Evolutionary conservation across 331 rosid genomes (phyloP), one percentile per base, ranked within the genome.

Genomic region (Saraca asoca): DNA sequence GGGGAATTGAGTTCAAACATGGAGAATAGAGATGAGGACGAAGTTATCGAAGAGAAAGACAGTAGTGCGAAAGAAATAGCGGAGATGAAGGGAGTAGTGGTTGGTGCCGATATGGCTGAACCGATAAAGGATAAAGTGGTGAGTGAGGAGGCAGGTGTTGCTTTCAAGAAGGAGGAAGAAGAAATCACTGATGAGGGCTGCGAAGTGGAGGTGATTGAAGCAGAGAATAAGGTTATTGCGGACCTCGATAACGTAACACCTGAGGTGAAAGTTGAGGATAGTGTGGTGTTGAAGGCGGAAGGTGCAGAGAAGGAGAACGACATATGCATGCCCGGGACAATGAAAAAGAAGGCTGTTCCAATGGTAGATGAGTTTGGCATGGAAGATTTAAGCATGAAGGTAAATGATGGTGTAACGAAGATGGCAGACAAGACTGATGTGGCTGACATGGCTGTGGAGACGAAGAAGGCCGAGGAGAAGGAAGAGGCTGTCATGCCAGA

Each of bases 131-230:
- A 66, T 34, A 17, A 7, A 11, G 77, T 16, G 51, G 46, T 43
- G 37, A 73, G 39, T 0, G 67, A 65, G 24, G 65, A 48, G 62
- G 20, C 42, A 5, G 5, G 14, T 31, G 35, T 34, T 55, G 18
- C 49, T 13, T 58, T 45, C 4, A 51, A 7, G 2, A 62, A 1
- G 29, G 71, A n/a, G 0, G 38, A 5, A 48, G 31, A n/a, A 29
- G 14, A 41, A 35, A 52, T 29, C 62, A 24, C 42, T 16, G 31
- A 48, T 11, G 68, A 14, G 41, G 74, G 39, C 10, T 18, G 15
- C 7, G 70, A 46, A 66, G 10, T 61, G 74, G 64, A 51, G 13
- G 73, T 44, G 66, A 12, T 24, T 52, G 43, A 58, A 11, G 75
- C 13, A 3, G 49, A 12, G 42, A 62, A 16, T n/a, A n/a, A n/a